Percentiles rank a stretch among this genome's conserved stretches.
These are phyloP conservation scores for Metschnikowia lachancei DNA, from an alignment of 805 yeast genomes.

Conservation along the genomic window DNA sequence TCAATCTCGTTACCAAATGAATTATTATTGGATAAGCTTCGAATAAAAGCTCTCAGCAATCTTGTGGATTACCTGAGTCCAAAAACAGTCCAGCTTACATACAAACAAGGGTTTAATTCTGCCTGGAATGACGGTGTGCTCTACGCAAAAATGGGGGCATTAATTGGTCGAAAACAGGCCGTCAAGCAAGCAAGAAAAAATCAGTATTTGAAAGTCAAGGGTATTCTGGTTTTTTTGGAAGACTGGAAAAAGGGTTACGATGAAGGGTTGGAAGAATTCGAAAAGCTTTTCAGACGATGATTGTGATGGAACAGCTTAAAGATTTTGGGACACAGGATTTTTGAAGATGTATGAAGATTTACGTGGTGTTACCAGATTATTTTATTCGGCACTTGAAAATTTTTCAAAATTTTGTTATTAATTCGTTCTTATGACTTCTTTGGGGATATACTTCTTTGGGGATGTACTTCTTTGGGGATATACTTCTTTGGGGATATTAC, in stretches of 20 bases:
- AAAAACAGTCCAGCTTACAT: constrained; percentile 68
- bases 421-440: too few relatives aligned
- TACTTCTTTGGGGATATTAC: too few relatives aligned
- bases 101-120: constrained; percentile 67
- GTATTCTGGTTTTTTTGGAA: constrained; percentile 62
- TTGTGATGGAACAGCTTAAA: too few relatives aligned
- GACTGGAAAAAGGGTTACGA: constrained; percentile 88
- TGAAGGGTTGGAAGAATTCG: constrained; percentile 52
- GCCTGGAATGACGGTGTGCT: constrained; percentile 71
- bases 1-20: constrained; percentile 37
- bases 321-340: too few relatives aligned
- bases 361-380: too few relatives aligned
- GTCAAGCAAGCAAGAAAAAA: constrained; percentile 50
- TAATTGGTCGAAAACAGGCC: constrained; percentile 68
- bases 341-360: too few relatives aligned
- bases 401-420: too few relatives aligned
- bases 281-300: not conserved
- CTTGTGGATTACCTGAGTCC: constrained; percentile 23
- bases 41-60: constrained; percentile 34
- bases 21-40: constrained; percentile 38
- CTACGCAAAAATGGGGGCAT: constrained; percentile 67
- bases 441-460: too few relatives aligned
- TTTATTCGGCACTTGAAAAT: too few relatives aligned
- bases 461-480: too few relatives aligned
- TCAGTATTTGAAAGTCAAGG: constrained; percentile 58